These are phyloP conservation scores for Pseudomassariella vexata DNA, from an alignment of 2,329 filamentous ascomycete genomes.

Conservation along the genomic window DNA sequence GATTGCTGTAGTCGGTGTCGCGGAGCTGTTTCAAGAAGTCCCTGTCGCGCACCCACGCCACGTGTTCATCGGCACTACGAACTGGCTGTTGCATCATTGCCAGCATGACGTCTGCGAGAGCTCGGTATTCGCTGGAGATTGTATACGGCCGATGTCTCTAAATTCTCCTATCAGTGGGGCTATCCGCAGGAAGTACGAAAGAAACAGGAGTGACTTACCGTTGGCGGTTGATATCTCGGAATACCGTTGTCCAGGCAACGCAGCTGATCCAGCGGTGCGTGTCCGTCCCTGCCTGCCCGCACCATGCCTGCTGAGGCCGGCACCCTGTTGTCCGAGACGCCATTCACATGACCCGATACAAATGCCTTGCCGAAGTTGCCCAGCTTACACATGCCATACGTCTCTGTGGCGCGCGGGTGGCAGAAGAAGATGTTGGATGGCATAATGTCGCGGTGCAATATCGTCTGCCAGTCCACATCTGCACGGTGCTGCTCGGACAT, in stretches of 20 bases:
- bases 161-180: conserved; percentile 8
- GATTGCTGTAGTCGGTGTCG: conserved; percentile 3
- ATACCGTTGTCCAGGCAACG: conserved; percentile 8
- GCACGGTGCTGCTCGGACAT: conserved; percentile 7
- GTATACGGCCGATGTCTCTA: conserved; percentile 23
- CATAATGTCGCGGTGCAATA: conserved; percentile 42
- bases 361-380: conserved; percentile 38
- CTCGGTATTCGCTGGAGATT: conserved; percentile 22
- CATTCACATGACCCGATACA: conserved; percentile 31
- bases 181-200: not conserved
- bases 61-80: not conserved
- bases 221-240: conserved; percentile 15
- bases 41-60: too few species aligned
- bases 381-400: conserved; percentile 49
- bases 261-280: conserved; percentile 12
- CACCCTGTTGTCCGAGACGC: conserved; percentile 6
- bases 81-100: conserved; percentile 23
- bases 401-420: conserved; percentile 39
- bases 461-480: conserved; percentile 42
- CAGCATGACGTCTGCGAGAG: conserved; percentile 22
- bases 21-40: too few species aligned
- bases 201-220: conserved; percentile 12
- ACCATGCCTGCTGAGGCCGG: conserved; percentile 9
- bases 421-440: conserved; percentile 46
- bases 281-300: conserved; percentile 16